A percentile compares a stretch with the other conserved stretches of the same genome.
Conservation (phyloP, 108 stramenopile genomes). For the Nannochloropsis oceanica region DNA sequence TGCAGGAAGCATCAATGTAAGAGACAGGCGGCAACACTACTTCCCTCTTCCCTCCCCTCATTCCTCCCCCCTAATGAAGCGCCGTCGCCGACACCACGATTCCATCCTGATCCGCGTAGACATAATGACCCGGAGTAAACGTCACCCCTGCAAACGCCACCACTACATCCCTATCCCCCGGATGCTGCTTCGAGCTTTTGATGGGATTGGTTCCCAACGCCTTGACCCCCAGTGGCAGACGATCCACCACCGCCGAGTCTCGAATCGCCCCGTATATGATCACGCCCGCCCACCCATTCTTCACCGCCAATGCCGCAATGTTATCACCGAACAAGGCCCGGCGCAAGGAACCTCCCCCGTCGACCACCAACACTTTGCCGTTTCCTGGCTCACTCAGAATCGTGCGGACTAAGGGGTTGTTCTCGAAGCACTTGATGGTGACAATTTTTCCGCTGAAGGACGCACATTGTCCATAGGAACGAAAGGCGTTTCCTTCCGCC, state of each 20-base stretch:
- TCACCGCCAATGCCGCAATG: conserved; percentile 5
- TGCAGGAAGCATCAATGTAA: too few species aligned
- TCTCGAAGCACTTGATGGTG: conserved; percentile 25
- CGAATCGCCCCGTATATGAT: conserved; percentile 22
- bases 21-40: too few species aligned
- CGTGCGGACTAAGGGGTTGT: conserved; percentile 17
- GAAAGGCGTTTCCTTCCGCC: background rate
- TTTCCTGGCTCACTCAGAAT: conserved; percentile 11
- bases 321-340: conserved; percentile 22
- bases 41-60: too few species aligned
- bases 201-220: conserved; percentile 13
- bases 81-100: conserved; percentile 8
- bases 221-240: conserved; percentile 12
- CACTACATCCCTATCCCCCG: conserved; percentile 10
- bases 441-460: conserved; percentile 11
- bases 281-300: conserved; percentile 30
- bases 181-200: conserved; percentile 16
- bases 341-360: conserved; percentile 16
- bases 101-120: conserved; percentile 20
- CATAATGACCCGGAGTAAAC: conserved; percentile 7
- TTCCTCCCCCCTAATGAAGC: background rate
- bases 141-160: conserved; percentile 11
- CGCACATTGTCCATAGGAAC: conserved; percentile 14
- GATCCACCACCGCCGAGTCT: conserved; percentile 7
- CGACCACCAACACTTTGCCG: conserved; percentile 27